Conservation (phyloP, 768 basidiomycete species). For the Leccinum longicurvipes region DNA sequence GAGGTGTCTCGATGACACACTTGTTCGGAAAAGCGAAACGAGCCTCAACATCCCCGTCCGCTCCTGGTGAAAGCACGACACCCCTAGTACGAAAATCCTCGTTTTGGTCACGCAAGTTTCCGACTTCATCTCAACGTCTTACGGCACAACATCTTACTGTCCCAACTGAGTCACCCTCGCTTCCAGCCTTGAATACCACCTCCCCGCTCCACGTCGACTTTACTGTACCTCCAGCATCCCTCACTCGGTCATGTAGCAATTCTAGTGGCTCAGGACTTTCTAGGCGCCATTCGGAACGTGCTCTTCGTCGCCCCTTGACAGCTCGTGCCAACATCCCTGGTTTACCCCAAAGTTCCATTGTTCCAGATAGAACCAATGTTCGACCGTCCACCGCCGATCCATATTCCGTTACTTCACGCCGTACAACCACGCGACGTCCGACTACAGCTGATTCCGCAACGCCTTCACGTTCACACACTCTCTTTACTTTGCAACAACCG, state of each 20-base stretch:
- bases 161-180: constrained; percentile 31
- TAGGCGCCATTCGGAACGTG: constrained; percentile 43
- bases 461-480: constrained; percentile 29
- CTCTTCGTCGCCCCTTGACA: constrained; percentile 9
- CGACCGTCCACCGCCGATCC: constrained; percentile 20
- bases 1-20: constrained; percentile 59
- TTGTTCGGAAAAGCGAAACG: constrained; percentile 41
- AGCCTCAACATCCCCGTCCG: constrained; percentile 35
- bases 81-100: constrained; percentile 56
- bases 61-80: constrained; percentile 29
- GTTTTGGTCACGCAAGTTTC: constrained; percentile 59
- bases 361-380: constrained; percentile 5
- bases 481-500: constrained; percentile 28
- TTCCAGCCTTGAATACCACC: constrained; percentile 40
- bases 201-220: constrained; percentile 42
- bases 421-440: constrained; percentile 32
- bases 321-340: constrained; percentile 8
- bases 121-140: constrained; percentile 30
- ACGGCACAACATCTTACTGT: constrained; percentile 25
- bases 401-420: constrained; percentile 12
- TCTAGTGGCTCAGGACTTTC: constrained; percentile 34
- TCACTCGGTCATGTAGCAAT: constrained; percentile 18
- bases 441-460: constrained; percentile 40
- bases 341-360: constrained; percentile 10
- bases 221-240: constrained; percentile 12